Base-by-base conservation (phyloP, 2,329 filamentous ascomycete genomes). In the Stemphylium lycopersici region DNA sequence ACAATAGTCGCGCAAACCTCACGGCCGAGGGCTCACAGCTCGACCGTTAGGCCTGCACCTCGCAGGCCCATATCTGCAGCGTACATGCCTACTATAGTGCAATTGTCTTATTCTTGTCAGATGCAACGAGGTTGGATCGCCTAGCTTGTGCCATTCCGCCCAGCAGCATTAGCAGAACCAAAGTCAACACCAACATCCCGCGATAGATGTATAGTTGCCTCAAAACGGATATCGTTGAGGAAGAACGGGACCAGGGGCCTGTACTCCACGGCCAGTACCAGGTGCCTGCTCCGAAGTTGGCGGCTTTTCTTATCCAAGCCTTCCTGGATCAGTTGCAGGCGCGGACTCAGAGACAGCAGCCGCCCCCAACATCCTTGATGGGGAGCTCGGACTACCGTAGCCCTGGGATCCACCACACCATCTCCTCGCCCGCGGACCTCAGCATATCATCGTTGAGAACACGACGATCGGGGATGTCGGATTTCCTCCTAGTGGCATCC, bases 1-100 rank as follows among this genome's bases (percentile, higher is more conserved):
- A 61, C 61, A 60, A 66, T 65, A 67, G 59, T 66, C 60, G 60
- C 67, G 59, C 65, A 68, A 43, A 22, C 48, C 55, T 39, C 36
- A 48, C 59, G 43, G 46, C 36, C 39, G 42, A 55, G 43, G 40
- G 48, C 48, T 50, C 41, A 39, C 39, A 49, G 49, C 48, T 44
- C 56, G 46, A 61, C 52, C 58, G 22, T 24, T 24, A 24, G 22
- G 6, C 22, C 6, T 24, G 22, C 22, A 24, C 22, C 22, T 24
- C 22, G 22, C 3, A 24, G 22, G 34, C 38, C 42, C 52, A 37
- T 54, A 47, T 50, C 52, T 50, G 49, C 43, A 48, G 50, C 48
- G 37, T 47, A 45, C 39, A 24, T 45, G 39, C 39, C 20, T 36
- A 22, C 18, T 39, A 53, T 36, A 15, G n/a, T 16, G 34, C 22